Evolutionary conservation across 192 early-diverging fungal genomes (phyloP), one percentile per base, ranked within the genome.

Genomic region (Rhizophagus sp.): DNA sequence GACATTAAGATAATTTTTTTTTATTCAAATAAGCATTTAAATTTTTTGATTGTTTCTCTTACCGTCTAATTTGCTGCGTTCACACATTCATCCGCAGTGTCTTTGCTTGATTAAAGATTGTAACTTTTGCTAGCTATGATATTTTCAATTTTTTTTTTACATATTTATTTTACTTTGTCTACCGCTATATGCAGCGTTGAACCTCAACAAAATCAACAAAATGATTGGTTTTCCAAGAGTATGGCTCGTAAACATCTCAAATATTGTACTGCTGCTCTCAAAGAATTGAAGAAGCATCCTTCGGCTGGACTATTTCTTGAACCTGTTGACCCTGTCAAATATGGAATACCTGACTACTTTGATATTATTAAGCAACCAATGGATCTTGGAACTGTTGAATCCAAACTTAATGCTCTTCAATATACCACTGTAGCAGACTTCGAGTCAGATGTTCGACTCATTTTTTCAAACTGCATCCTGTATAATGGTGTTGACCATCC

Each of bases 201-300:
- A 30, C 66, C n/a, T 17, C 15, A 34, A 30, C 27, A 68, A 13
- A 68, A 36, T 68, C 66, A 36, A n/a, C 73, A 62, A 68, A 50
- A 30, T 34, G 62, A 68, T 41, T 68, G 76, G 76, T 77, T 83
- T 13, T 85, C 83, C 39, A 81, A 86, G 5, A 79, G 83, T 27
- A 93, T 95, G 88, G 88, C 91, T 62, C 90, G 90, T 73, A 94
- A 96, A 62, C 96, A 98, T 83, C 84, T 94, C 71, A 97, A 96
- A 81, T 96, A 92, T 82, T 93, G 93, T 83, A 84, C 81, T 13
- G 90, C 92, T 19, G 91, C 96, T 78, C 83, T 97, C 34, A 89
- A 89, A 41, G 87, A 89, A 9, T 83, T 96, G 49, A 95, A 95
- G 75, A 88, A 91, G 64, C 92, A 95, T 75, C 92, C 94, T 78